These are phyloP conservation scores for Rhinocladiella mackenziei DNA, from an alignment of 2,329 filamentous ascomycete species.

Conservation along the genomic window DNA sequence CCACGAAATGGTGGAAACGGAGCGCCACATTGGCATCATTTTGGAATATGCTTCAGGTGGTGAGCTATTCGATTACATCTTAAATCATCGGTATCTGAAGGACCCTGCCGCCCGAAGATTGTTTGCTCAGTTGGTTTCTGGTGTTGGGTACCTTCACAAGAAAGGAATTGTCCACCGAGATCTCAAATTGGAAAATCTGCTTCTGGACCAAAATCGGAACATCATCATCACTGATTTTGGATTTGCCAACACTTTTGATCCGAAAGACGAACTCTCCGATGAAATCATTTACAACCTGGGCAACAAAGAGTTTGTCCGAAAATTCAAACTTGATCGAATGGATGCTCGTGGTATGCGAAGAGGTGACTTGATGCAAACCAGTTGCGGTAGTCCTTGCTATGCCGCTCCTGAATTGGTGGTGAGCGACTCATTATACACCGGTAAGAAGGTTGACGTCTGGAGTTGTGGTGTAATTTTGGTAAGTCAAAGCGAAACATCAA, in stretches of 20 bases:
- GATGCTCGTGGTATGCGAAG: slow-evolving; percentile 71
- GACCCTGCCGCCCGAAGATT: slow-evolving; percentile 84
- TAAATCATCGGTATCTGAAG: slow-evolving; percentile 94
- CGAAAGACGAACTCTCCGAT: slow-evolving; percentile 78
- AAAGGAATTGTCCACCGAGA: slow-evolving; percentile 98
- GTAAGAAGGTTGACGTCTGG: slow-evolving; percentile 97
- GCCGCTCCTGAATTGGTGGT: slow-evolving; percentile 95
- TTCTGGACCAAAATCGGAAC: slow-evolving; percentile 93
- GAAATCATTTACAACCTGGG: slow-evolving; percentile 84
- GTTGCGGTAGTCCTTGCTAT: slow-evolving; percentile 96
- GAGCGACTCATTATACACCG: slow-evolving; percentile 94
- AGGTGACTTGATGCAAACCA: slow-evolving; percentile 97
- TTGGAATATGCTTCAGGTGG: slow-evolving; percentile 97
- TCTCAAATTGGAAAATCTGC: slow-evolving; percentile 90
- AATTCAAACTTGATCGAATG: slow-evolving; percentile 75
- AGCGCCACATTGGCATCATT: slow-evolving; percentile 95
- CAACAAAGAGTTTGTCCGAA: slow-evolving; percentile 84
- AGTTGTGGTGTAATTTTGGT: slow-evolving; percentile 98
- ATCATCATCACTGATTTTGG: slow-evolving; percentile 99
- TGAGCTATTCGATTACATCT: slow-evolving; percentile 96
- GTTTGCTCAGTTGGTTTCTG: slow-evolving; percentile 93
- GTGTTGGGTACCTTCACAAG: slow-evolving; percentile 95
- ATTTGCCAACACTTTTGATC: slow-evolving; percentile 96
- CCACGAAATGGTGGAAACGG: slow-evolving; percentile 98
- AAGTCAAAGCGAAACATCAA: slow-evolving; percentile 42